A percentile compares a stretch with the other conserved stretches of the same genome.
Conservation (phyloP, 2,329 filamentous ascomycete species). For the Myotisia sp. region DNA sequence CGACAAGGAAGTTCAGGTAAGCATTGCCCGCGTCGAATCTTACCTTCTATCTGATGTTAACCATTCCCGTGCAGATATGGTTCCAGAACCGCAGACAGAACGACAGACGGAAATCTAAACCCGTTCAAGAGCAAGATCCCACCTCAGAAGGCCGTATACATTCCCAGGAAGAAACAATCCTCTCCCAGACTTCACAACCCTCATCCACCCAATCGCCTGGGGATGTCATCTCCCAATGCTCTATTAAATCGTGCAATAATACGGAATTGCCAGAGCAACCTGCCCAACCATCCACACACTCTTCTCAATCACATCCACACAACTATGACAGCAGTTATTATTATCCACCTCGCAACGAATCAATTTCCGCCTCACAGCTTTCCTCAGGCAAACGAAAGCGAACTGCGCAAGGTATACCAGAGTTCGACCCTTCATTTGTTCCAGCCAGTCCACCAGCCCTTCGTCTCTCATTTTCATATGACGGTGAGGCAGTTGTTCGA, state of each 20-base stretch:
- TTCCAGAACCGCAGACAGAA: constrained; percentile 94
- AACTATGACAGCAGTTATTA: not conserved
- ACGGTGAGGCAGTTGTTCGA: constrained; percentile 27
- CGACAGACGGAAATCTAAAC: constrained; percentile 74
- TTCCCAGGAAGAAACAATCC: too few species aligned
- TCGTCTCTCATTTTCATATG: constrained; percentile 29
- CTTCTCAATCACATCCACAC: not conserved
- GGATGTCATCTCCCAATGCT: too few species aligned
- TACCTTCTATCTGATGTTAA: not conserved
- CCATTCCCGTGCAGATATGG: constrained; percentile 58
- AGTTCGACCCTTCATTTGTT: constrained; percentile 3
- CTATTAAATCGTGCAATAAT: too few species aligned
- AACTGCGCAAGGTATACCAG: constrained; percentile 1
- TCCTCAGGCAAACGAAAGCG: constrained; percentile 10
- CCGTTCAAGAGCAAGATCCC: too few species aligned
- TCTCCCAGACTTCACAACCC: too few species aligned
- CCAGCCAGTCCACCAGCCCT: constrained; percentile 21
- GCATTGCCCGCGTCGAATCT: constrained; percentile 17
- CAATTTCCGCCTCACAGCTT: not conserved
- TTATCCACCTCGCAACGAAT: not conserved
- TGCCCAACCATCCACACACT: constrained; percentile 1
- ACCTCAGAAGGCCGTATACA: too few species aligned
- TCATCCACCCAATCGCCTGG: too few species aligned
- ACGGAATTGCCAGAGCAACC: too few species aligned
- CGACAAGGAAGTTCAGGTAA: constrained; percentile 92